phyloP scores from a whole-genome alignment of 768 basidiomycete species.

The Suillus subaureus region DNA sequence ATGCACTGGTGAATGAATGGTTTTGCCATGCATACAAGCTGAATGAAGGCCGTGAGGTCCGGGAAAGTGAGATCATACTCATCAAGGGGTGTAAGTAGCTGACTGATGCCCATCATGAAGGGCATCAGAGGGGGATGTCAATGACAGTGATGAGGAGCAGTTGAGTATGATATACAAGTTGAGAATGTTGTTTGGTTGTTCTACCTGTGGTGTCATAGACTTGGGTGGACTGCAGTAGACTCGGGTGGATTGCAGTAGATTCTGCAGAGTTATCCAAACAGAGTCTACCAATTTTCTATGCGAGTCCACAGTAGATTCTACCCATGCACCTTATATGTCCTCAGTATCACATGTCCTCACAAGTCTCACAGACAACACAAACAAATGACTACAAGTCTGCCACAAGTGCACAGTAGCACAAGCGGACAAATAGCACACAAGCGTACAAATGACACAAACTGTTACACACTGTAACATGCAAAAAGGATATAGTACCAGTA shows the following conservation, averaged over 20 bases:
- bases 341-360: no score
- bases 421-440: no score
- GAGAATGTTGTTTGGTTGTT: background rate
- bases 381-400: no score
- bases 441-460: no score
- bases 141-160: background rate
- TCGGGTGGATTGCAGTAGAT: background rate
- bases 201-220: background rate
- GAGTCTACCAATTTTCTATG: background rate
- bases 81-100: background rate
- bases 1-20: slow-evolving; percentile 7
- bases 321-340: background rate
- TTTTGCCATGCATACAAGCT: slow-evolving; percentile 8
- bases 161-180: background rate
- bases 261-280: background rate
- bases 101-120: background rate
- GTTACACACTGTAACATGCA: no score
- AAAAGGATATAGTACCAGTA: no score
- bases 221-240: background rate
- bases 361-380: no score
- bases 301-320: background rate
- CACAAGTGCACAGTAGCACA: no score
- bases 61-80: background rate
- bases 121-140: background rate
- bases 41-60: background rate